Evolutionary conservation across 805 yeast species (phyloP).

Genomic region (Cyberlindnera mississippiensis): DNA sequence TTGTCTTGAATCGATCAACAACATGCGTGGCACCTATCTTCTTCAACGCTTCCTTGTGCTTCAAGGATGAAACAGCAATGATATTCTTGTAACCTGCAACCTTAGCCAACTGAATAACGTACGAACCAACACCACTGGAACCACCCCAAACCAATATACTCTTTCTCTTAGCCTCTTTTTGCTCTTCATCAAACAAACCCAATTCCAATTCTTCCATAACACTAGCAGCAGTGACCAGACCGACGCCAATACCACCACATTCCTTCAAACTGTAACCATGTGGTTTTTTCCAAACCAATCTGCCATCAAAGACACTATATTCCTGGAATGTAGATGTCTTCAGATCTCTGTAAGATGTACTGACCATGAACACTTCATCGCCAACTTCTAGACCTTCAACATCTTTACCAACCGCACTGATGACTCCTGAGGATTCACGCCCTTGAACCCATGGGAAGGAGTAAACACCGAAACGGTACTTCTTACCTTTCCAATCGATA

Average conservation of each 20-base stretch:
- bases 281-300: conserved; percentile 44
- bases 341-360: conserved; percentile 44
- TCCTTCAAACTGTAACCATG: conserved; percentile 31
- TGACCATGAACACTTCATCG: conserved; percentile 40
- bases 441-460: conserved; percentile 50
- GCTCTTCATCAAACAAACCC: conserved; percentile 17
- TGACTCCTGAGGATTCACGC: conserved; percentile 41
- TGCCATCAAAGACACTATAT: conserved; percentile 40
- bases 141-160: conserved; percentile 44
- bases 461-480: conserved; percentile 42
- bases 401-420: conserved; percentile 32
- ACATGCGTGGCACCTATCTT: conserved; percentile 41
- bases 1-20: conserved; percentile 32
- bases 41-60: conserved; percentile 34
- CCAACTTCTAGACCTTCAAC: conserved; percentile 32
- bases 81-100: conserved; percentile 36
- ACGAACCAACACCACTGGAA: conserved; percentile 43
- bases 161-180: conserved; percentile 3
- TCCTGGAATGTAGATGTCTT: conserved; percentile 46
- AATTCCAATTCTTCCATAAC: conserved; percentile 28
- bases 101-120: conserved; percentile 39
- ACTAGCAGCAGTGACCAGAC: conserved; percentile 41
- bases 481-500: conserved; percentile 47
- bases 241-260: conserved; percentile 46
- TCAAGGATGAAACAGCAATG: conserved; percentile 41